phyloP scores from a whole-genome alignment of 257 asterid species.

The Solanum pennellii region DNA sequence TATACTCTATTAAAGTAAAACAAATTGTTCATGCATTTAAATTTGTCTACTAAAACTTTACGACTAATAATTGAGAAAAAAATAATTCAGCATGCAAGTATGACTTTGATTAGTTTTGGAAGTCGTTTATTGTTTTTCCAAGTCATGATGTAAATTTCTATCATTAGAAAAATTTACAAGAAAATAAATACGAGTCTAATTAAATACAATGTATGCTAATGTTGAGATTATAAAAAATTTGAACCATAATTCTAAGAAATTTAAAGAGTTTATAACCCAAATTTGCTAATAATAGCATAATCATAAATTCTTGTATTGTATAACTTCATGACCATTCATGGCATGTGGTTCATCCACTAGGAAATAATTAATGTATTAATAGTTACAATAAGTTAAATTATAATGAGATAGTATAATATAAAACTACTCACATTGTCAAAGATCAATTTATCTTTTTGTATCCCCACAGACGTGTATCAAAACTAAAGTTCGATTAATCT shows the following conservation, averaged over 20 bases:
- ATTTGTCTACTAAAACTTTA: not conserved
- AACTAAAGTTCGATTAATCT: not conserved
- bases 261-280: too few species aligned
- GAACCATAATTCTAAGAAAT: too few species aligned
- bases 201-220: too few species aligned
- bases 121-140: not conserved
- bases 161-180: not conserved
- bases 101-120: too few species aligned
- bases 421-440: not conserved
- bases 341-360: not conserved
- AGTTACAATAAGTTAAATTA: not conserved
- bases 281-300: not conserved
- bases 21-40: not conserved
- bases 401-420: not conserved
- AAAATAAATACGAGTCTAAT: not conserved
- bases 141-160: not conserved
- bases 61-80: not conserved
- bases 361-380: too few species aligned
- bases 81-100: too few species aligned
- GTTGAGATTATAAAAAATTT: too few species aligned
- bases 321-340: not conserved
- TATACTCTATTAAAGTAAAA: not conserved
- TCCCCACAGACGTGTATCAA: too few species aligned
- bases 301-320: too few species aligned
- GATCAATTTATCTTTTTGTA: too few species aligned